These are phyloP conservation scores for Candida dubliniensis DNA, from an alignment of 1,139 yeast genomes.

Conservation along the genomic window DNA sequence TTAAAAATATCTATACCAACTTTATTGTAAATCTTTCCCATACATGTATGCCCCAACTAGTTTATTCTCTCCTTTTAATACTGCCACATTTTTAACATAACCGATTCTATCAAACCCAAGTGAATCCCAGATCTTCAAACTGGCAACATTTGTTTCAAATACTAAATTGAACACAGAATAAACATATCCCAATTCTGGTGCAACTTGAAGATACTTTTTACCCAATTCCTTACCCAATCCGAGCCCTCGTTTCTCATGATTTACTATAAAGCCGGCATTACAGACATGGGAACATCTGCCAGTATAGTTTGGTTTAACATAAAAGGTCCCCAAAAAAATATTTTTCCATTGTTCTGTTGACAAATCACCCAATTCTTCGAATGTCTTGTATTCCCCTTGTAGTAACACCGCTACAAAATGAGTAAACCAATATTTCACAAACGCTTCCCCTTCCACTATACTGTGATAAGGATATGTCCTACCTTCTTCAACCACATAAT, in stretches of 20 bases:
- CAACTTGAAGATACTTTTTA: conserved; percentile 57
- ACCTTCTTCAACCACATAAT: conserved; percentile 51
- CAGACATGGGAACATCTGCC: conserved; percentile 80
- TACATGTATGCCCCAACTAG: conserved; percentile 67
- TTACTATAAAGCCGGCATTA: conserved; percentile 77
- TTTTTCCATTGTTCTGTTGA: conserved; percentile 35
- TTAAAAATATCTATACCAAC: too few species aligned
- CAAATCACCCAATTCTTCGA: conserved; percentile 15
- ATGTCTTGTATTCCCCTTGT: conserved; percentile 31
- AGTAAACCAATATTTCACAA: conserved; percentile 43
- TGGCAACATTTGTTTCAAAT: conserved; percentile 68
- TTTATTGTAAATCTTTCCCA: conserved; percentile 51
- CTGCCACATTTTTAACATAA: conserved; percentile 62
- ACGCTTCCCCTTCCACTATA: conserved; percentile 29
- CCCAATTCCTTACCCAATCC: conserved; percentile 68
- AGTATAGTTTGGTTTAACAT: conserved; percentile 73
- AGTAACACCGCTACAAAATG: conserved; percentile 48
- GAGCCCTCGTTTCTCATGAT: conserved; percentile 52
- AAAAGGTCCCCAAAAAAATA: conserved; percentile 63
- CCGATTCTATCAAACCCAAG: conserved; percentile 78
- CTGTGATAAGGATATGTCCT: conserved; percentile 47
- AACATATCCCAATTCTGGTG: conserved; percentile 69
- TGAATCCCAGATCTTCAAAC: conserved; percentile 69
- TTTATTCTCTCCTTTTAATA: conserved; percentile 55
- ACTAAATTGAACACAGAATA: conserved; percentile 84